Conservation (phyloP, 495 filamentous ascomycete genomes). For the Aspergillus steynii region DNA sequence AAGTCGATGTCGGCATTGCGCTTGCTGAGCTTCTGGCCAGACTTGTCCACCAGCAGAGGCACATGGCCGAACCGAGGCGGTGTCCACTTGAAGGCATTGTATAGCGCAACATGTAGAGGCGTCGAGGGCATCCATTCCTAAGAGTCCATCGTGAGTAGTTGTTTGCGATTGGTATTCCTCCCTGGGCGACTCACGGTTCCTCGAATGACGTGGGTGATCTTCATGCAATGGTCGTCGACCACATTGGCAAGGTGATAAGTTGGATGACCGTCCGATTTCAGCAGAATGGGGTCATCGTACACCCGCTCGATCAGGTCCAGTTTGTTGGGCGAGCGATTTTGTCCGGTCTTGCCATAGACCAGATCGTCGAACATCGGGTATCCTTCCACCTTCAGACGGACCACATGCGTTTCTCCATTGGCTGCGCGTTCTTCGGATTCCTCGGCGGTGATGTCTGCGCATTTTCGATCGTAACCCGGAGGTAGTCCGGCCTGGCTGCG, state of each 20-base stretch:
- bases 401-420: slow-evolving; percentile 70
- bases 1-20: slow-evolving; percentile 73
- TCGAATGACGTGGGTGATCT: slow-evolving; percentile 92
- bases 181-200: slow-evolving; percentile 61
- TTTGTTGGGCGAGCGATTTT: slow-evolving; percentile 47
- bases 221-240: slow-evolving; percentile 91
- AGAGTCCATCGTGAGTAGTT: slow-evolving; percentile 13
- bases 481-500: slow-evolving; percentile 59
- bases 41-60: slow-evolving; percentile 74
- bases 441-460: slow-evolving; percentile 60
- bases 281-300: slow-evolving; percentile 77
- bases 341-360: slow-evolving; percentile 68
- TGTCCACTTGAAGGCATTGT: slow-evolving; percentile 87
- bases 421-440: slow-evolving; percentile 69
- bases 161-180: background rate
- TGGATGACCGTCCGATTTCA: slow-evolving; percentile 88
- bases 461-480: slow-evolving; percentile 76
- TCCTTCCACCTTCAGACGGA: slow-evolving; percentile 67
- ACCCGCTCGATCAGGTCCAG: slow-evolving; percentile 46
- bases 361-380: slow-evolving; percentile 68
- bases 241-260: slow-evolving; percentile 98
- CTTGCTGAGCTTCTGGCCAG: slow-evolving; percentile 87
- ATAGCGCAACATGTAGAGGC: slow-evolving; percentile 82
- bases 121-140: slow-evolving; percentile 94
- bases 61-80: slow-evolving; percentile 85